These are phyloP conservation scores for Thermoascus crustaceus DNA, from an alignment of 2,329 filamentous ascomycete genomes.

Conservation along the genomic window DNA sequence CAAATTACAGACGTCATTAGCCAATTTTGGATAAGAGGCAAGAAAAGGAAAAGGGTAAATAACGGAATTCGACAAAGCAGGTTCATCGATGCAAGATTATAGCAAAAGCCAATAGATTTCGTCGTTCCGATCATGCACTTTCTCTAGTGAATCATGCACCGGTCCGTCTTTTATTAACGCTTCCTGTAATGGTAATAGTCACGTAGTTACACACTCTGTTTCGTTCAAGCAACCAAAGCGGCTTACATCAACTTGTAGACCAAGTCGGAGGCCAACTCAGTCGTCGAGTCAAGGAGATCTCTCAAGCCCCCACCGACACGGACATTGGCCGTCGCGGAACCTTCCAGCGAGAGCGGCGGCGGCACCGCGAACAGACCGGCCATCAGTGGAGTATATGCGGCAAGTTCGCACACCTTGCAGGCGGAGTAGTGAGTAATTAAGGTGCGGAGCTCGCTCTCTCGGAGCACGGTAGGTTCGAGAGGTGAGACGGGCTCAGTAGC, in stretches of 20 bases:
- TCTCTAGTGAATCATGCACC: no score
- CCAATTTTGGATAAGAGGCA: no score
- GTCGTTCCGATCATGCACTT: no score
- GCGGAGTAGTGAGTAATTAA: constrained; percentile 34
- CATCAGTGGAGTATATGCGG: constrained; percentile 20
- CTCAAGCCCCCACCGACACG: constrained; percentile 23
- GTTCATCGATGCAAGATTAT: no score
- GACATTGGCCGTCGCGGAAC: constrained; percentile 6
- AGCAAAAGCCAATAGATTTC: no score
- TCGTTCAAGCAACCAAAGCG: no score
- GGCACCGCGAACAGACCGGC: constrained; percentile 6
- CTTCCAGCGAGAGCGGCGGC: constrained; percentile 5
- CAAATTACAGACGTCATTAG: no score
- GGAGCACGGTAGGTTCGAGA: constrained; percentile 26
- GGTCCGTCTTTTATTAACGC: no score
- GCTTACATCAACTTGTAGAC: constrained; percentile 35
- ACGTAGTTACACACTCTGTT: no score
- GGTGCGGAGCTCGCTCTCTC: constrained; percentile 33
- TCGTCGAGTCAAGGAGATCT: constrained; percentile 27
- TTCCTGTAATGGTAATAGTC: no score
- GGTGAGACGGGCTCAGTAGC: constrained; percentile 32
- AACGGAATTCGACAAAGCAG: no score
- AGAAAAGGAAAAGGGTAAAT: no score
- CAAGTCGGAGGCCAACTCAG: constrained; percentile 35
- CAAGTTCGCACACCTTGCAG: constrained; percentile 32